Percentiles rank a stretch among this genome's conserved stretches.
Conservation (phyloP, 768 basidiomycete genomes). For the Bullera alba region DNA sequence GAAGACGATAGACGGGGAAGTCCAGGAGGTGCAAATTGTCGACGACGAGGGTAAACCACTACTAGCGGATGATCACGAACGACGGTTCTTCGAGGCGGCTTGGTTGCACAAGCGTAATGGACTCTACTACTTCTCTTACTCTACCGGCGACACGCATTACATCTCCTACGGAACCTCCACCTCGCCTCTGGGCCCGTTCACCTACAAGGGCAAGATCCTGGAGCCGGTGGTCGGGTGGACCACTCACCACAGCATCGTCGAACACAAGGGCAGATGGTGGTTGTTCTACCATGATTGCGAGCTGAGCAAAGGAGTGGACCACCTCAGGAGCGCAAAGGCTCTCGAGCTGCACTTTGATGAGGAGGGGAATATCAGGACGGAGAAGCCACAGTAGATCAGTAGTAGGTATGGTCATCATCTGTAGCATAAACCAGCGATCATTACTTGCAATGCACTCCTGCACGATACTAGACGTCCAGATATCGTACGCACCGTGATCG, state of each 20-base stretch:
- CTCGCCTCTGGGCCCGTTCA: constrained; percentile 24
- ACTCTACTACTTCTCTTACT: constrained; percentile 27
- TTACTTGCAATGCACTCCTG: no score
- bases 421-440: no score
- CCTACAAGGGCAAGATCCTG: constrained; percentile 16
- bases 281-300: constrained; percentile 30
- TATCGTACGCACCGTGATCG: no score
- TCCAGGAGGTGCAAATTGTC: constrained; percentile 17
- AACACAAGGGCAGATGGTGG: constrained; percentile 20
- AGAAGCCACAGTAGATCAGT: background rate
- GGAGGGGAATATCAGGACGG: constrained; percentile 1
- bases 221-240: constrained; percentile 28
- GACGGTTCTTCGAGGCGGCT: constrained; percentile 28
- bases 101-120: constrained; percentile 24
- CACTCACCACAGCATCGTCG: constrained; percentile 23
- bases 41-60: constrained; percentile 17
- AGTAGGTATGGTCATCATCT: no score
- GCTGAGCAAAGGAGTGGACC: constrained; percentile 22
- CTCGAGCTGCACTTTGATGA: constrained; percentile 19
- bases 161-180: constrained; percentile 18
- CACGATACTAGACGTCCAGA: no score
- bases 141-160: constrained; percentile 26
- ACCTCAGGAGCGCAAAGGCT: constrained; percentile 21
- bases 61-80: constrained; percentile 21
- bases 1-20: constrained; percentile 8